Percentiles rank a stretch among this genome's conserved stretches.
phyloP scores from a whole-genome alignment of 768 basidiomycete genomes.

The Lepiota subincarnata region DNA sequence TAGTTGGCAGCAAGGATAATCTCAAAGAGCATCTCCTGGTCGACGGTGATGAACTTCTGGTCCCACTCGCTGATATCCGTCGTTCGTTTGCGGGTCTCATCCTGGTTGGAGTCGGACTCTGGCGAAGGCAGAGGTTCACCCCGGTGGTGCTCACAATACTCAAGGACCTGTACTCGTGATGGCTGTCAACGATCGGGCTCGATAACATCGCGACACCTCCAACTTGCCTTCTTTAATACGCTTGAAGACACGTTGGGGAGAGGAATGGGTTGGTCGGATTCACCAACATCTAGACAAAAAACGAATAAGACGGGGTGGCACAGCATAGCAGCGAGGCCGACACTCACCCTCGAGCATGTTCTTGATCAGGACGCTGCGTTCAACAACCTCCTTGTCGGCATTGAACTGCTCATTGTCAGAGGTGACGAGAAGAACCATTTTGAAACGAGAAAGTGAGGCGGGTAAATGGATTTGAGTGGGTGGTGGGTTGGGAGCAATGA shows the following conservation, averaged over 20 bases:
- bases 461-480: slow-evolving; percentile 12
- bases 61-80: slow-evolving; percentile 99
- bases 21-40: slow-evolving; percentile 99
- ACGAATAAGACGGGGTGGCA: slow-evolving; percentile 11
- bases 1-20: slow-evolving; percentile 99
- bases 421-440: slow-evolving; percentile 84
- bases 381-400: slow-evolving; percentile 91
- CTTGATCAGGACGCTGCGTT: slow-evolving; percentile 95
- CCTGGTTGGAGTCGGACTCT: slow-evolving; percentile 76
- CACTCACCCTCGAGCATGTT: slow-evolving; percentile 95
- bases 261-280: slow-evolving; percentile 91
- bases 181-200: slow-evolving; percentile 11
- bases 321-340: slow-evolving; percentile 16
- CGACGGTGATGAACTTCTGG: slow-evolving; percentile 96
- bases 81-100: slow-evolving; percentile 96
- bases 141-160: slow-evolving; percentile 99
- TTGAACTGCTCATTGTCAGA: slow-evolving; percentile 95
- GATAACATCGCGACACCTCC: slow-evolving; percentile 7
- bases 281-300: slow-evolving; percentile 72
- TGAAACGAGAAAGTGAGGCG: slow-evolving; percentile 13
- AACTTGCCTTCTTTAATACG: slow-evolving; percentile 85
- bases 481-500: slow-evolving; percentile 20
- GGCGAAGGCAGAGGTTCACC: slow-evolving; percentile 91
- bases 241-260: slow-evolving; percentile 91
- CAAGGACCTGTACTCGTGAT: slow-evolving; percentile 67